phyloP scores from a whole-genome alignment of 1,284 basidiomycete species.

The Dichomitus squalens region DNA sequence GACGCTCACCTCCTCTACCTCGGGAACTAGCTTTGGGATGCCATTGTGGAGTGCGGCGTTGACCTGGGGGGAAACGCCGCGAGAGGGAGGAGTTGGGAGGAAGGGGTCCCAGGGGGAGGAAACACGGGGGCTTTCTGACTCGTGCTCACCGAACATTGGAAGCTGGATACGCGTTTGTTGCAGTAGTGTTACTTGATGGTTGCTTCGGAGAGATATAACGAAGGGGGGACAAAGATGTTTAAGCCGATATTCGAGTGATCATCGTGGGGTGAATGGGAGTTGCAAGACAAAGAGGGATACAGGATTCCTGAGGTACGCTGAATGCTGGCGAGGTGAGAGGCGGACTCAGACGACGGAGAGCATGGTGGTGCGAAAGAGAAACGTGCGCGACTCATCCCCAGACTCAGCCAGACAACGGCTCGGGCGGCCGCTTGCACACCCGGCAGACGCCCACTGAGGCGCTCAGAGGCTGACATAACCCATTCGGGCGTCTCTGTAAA shows the following conservation, averaged over 20 bases:
- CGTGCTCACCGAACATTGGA: constrained; percentile 77
- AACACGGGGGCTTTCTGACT: constrained; percentile 74
- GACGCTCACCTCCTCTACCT: constrained; percentile 60
- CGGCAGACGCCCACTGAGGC: no score
- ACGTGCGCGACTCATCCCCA: not conserved
- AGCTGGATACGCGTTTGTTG: constrained; percentile 4
- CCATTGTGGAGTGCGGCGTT: constrained; percentile 26
- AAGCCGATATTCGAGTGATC: constrained; percentile 64
- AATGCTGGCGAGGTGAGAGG: not conserved
- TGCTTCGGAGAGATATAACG: constrained; percentile 6
- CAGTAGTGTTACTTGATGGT: constrained; percentile 17
- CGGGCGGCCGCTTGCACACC: no score
- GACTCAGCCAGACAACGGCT: no score
- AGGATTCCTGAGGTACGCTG: constrained; percentile 6
- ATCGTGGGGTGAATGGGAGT: constrained; percentile 38
- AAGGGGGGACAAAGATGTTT: constrained; percentile 8
- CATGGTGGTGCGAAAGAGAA: not conserved
- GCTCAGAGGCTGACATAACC: no score
- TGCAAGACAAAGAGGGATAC: constrained; percentile 6
- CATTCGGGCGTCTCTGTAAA: not conserved
- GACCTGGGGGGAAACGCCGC: constrained; percentile 32
- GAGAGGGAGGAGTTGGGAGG: constrained; percentile 52
- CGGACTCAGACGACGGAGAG: constrained; percentile 7
- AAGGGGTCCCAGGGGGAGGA: constrained; percentile 81
- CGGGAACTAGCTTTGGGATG: constrained; percentile 68